These are phyloP conservation scores for Xylaria acuta DNA, from an alignment of 495 filamentous ascomycete species.

Conservation along the genomic window DNA sequence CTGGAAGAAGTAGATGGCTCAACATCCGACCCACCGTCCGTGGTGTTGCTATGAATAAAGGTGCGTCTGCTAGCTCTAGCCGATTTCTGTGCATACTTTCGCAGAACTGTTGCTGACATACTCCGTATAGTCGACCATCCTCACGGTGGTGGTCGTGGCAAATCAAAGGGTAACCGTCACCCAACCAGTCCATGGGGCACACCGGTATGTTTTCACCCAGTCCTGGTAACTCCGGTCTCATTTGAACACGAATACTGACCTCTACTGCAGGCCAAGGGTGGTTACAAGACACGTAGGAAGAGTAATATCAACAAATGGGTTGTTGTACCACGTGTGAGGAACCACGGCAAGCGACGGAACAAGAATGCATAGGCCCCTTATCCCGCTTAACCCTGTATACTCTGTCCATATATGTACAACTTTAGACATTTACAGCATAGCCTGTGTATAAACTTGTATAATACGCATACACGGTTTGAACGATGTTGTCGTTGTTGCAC, in stretches of 20 bases:
- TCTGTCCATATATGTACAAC: slow-evolving; percentile 40
- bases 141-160: slow-evolving; percentile 97
- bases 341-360: slow-evolving; percentile 72
- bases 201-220: slow-evolving; percentile 68
- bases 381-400: slow-evolving; percentile 28
- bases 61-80: slow-evolving; percentile 49
- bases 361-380: slow-evolving; percentile 47
- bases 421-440: slow-evolving; percentile 30
- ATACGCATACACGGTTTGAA: slow-evolving; percentile 28
- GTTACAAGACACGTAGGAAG: slow-evolving; percentile 87
- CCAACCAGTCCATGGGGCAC: slow-evolving; percentile 96
- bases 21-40: slow-evolving; percentile 93
- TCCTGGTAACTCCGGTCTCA: slow-evolving; percentile 3
- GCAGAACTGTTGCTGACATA: slow-evolving; percentile 35
- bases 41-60: slow-evolving; percentile 97
- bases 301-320: slow-evolving; percentile 82
- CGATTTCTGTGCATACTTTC: not conserved
- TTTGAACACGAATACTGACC: slow-evolving; percentile 41
- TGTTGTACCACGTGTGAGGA: slow-evolving; percentile 73
- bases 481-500: not conserved
- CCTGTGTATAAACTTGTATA: slow-evolving; percentile 38
- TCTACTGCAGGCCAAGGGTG: slow-evolving; percentile 78
- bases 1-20: slow-evolving; percentile 88
- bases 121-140: slow-evolving; percentile 76
- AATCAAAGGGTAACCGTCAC: slow-evolving; percentile 96